Conservation (phyloP, 2,329 filamentous ascomycete genomes). For the Apiospora aurea region DNA sequence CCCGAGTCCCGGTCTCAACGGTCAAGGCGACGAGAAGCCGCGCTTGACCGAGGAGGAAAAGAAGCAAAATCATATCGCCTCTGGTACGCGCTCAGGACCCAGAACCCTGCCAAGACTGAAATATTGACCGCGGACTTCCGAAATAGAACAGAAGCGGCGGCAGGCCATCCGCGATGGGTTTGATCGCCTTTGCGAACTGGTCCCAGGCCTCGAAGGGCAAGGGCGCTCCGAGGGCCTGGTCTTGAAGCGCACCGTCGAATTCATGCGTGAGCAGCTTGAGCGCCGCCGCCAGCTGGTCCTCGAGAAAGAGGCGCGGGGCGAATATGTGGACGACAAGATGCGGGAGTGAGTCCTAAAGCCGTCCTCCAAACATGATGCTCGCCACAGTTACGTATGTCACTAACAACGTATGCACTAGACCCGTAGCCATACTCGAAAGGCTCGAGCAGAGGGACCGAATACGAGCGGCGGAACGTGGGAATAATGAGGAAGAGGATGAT, state of each 20-base stretch:
- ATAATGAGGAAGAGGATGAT: conserved; percentile 44
- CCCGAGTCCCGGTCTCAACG: conserved; percentile 31
- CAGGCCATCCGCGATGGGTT: conserved; percentile 84
- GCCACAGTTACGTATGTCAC: neutral
- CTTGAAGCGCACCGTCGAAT: conserved; percentile 74
- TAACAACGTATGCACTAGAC: conserved; percentile 28
- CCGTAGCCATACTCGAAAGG: conserved; percentile 38
- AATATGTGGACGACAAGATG: conserved; percentile 54
- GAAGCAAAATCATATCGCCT: conserved; percentile 63
- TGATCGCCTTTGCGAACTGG: conserved; percentile 79
- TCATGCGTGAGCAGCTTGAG: conserved; percentile 65
- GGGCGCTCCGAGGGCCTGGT: conserved; percentile 86
- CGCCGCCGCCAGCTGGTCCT: conserved; percentile 65
- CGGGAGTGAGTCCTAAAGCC: conserved; percentile 48
- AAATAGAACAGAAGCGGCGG: conserved; percentile 65
- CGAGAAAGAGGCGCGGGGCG: conserved; percentile 63
- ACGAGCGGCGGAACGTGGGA: conserved; percentile 28
- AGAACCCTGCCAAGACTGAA: neutral
- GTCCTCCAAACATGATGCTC: neutral
- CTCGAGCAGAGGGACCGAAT: conserved; percentile 37
- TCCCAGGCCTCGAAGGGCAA: conserved; percentile 83
- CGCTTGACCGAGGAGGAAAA: conserved; percentile 61
- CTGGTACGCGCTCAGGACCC: conserved; percentile 48
- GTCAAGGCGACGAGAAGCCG: conserved; percentile 52
- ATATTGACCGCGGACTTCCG: neutral